Evolutionary conservation across 169 alveolate genomes (phyloP).

Genomic region (Toxoplasma gondii): DNA sequence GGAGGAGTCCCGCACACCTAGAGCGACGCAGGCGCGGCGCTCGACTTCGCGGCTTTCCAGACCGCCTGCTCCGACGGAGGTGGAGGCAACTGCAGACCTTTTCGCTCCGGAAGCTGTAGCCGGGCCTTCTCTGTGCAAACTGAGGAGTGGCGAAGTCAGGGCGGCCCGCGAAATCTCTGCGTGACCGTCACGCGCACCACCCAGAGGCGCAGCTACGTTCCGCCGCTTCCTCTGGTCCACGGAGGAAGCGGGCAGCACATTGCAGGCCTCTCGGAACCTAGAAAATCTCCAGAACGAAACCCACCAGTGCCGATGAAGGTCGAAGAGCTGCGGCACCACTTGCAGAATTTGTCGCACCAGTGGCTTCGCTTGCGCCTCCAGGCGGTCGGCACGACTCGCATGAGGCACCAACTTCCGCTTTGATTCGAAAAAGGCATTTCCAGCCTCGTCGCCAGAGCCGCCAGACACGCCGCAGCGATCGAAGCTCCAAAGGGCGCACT

Average conservation of each 20-base stretch:
- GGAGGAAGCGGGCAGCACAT: background rate
- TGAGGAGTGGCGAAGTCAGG: background rate
- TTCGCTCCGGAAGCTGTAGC: background rate
- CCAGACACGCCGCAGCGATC: background rate
- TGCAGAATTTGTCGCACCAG: conserved; percentile 1
- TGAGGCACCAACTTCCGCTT: background rate
- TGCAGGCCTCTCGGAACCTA: background rate
- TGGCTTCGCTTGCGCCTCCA: background rate
- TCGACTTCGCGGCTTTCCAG: background rate
- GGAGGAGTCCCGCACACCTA: background rate
- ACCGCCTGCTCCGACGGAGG: background rate
- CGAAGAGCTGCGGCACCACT: background rate
- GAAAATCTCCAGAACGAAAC: background rate
- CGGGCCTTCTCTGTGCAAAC: background rate
- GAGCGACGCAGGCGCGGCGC: conserved; percentile 4
- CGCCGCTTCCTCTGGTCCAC: background rate
- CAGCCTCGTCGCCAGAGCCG: background rate
- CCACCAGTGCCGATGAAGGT: background rate
- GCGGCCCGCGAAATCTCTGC: background rate
- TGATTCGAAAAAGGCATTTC: background rate
- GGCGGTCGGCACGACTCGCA: background rate
- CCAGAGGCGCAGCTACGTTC: background rate
- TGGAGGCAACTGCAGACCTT: background rate
- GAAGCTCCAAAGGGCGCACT: background rate
- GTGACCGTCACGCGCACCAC: background rate